Evolutionary conservation across 176 grass and related monocot species (phyloP), one percentile per base, ranked within the genome.

Genomic region (Neostapfia colusana): DNA sequence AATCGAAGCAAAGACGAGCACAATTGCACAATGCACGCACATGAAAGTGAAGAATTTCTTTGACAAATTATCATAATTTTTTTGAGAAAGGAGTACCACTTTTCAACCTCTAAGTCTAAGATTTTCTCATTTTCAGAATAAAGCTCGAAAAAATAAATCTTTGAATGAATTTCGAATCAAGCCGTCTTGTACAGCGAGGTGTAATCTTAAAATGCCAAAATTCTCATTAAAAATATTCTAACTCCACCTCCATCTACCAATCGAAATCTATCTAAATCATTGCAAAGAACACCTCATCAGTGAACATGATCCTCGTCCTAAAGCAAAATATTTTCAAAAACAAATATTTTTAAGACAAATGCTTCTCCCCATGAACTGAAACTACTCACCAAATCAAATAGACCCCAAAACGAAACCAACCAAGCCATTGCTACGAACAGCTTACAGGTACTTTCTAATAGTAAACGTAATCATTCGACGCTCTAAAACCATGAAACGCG

Each of bases 21-120:
- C 57, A 49, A 38, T 70, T 46, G 48, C 43, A 76, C 57, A 49
- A 38, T 70, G 56, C 27, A 70, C 49, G 16, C 57, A 65, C 46
- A 42, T 41, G 18, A 25, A 81, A 84, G 40, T 38, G 12, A 74
- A 65, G 43, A 70, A 20, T 46, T 46, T 17, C 54, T 80, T 10
- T 9, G 3, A 62, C 14, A 63, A 85, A 56, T 43, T 45, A 69
- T 25, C 46, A 60, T 26, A 53, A 56, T 57, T 56, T 5, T 16
- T 1, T 48, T 48, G 12, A 48, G 45, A 48, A 48, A 48, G 45
- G 45, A 4, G 36, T 26, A 49, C 4, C 8, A 65, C 26, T 48
- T 24, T 79, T 84, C 56, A 28, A 45, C 40, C 25, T 79, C 65
- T 34, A 72, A 84, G 28, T 79, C 65, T 34, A 72, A 84, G 28